These are phyloP conservation scores for Bipolaris gigantea DNA, from an alignment of 2,329 filamentous ascomycete genomes.

Conservation along the genomic window DNA sequence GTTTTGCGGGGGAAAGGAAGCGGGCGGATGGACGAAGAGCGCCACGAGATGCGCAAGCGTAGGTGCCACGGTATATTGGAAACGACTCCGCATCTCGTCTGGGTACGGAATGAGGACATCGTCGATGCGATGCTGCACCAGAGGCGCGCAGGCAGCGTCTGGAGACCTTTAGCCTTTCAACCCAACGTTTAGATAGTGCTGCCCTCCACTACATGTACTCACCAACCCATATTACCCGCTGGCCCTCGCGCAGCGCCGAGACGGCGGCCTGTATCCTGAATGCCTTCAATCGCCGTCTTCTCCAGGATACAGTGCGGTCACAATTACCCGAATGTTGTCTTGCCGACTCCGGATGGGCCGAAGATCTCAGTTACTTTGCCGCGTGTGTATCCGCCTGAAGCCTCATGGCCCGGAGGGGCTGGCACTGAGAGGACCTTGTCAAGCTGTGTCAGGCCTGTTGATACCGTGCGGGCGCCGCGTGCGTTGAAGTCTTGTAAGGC, in stretches of 20 bases:
- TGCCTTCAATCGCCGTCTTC: conserved; percentile 30
- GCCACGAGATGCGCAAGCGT: conserved; percentile 70
- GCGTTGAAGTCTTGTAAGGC: conserved; percentile 64
- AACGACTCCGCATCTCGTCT: conserved; percentile 50
- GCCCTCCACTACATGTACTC: conserved; percentile 42
- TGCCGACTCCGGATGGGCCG: conserved; percentile 83
- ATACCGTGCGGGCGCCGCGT: conserved; percentile 51
- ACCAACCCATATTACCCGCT: conserved; percentile 82
- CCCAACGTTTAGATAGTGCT: conserved; percentile 10
- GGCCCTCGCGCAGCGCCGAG: conserved; percentile 62
- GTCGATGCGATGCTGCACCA: conserved; percentile 54
- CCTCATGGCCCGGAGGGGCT: conserved; percentile 26
- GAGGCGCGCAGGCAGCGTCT: conserved; percentile 55
- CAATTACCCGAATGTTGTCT: conserved; percentile 77
- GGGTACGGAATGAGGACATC: conserved; percentile 46
- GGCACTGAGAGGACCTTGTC: conserved; percentile 47
- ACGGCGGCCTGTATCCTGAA: conserved; percentile 70
- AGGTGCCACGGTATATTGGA: conserved; percentile 66
- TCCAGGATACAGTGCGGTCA: conserved; percentile 16
- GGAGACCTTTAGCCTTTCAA: conserved; percentile 32
- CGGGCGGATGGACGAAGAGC: conserved; percentile 68
- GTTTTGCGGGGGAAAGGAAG: conserved; percentile 61
- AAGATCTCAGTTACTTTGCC: conserved; percentile 85
- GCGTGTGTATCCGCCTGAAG: conserved; percentile 62
- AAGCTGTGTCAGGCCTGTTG: conserved; percentile 54